These are phyloP conservation scores for Musa balbisiana DNA, from an alignment of 202 grass and related monocot species.

Conservation along the genomic window DNA sequence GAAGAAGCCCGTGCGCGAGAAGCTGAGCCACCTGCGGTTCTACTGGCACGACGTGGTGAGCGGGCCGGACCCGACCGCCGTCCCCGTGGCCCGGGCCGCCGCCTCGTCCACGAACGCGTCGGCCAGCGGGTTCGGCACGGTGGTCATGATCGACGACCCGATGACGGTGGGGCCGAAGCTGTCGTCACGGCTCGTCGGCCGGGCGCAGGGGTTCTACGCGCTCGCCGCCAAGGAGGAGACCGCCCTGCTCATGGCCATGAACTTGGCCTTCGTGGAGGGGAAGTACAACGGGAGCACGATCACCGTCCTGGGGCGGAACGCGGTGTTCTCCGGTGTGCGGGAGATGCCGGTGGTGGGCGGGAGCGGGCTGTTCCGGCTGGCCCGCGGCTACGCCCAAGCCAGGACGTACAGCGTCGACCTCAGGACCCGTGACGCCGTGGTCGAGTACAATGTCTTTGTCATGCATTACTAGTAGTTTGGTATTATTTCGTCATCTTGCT, in stretches of 20 bases:
- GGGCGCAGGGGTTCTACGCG: conserved; percentile 69
- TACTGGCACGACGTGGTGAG: conserved; percentile 74
- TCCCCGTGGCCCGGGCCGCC: conserved; percentile 36
- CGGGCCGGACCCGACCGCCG: conserved; percentile 39
- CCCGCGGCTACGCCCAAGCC: conserved; percentile 48
- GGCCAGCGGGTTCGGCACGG: conserved; percentile 32
- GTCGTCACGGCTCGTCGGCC: conserved; percentile 33
- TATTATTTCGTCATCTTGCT: no score
- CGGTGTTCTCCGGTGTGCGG: conserved; percentile 9
- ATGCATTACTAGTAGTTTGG: neutral
- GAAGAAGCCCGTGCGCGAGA: conserved; percentile 3
- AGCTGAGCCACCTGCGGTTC: conserved; percentile 47
- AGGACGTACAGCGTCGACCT: conserved; percentile 27
- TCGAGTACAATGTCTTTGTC: neutral
- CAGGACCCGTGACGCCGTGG: neutral
- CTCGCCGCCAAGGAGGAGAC: conserved; percentile 31
- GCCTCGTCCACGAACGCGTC: conserved; percentile 33
- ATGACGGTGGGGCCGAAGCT: conserved; percentile 31
- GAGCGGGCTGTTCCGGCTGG: conserved; percentile 52
- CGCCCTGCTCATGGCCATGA: conserved; percentile 56
- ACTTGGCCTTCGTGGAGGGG: conserved; percentile 50
- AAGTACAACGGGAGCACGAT: conserved; percentile 60
- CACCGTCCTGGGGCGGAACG: conserved; percentile 40
- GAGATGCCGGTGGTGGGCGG: conserved; percentile 69
- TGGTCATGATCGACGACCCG: conserved; percentile 64